Conservation (phyloP, 2,329 filamentous ascomycete species). For the Orbilia brochopaga region DNA sequence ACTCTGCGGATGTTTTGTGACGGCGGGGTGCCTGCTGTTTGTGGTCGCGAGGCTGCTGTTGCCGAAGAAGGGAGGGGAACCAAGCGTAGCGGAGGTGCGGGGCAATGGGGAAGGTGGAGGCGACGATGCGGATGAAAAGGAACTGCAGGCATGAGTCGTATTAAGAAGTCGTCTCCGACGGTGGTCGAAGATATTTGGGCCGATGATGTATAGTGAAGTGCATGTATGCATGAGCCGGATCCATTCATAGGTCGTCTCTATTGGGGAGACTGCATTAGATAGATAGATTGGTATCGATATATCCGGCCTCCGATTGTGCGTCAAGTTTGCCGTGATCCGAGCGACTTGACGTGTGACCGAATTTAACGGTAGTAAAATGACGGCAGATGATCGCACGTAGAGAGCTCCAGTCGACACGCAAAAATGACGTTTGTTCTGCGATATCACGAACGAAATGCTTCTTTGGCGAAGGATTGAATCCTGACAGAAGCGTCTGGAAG, state of each 20-base stretch:
- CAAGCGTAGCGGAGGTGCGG: background rate
- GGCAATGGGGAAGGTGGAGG: background rate
- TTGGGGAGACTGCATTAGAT: background rate
- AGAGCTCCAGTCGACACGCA: too few species aligned
- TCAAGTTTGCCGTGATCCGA: background rate
- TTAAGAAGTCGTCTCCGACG: slow-evolving; percentile 9
- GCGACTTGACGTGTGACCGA: too few species aligned
- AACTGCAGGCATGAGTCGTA: background rate
- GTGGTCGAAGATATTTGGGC: background rate
- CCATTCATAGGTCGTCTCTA: background rate
- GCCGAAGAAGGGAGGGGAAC: slow-evolving; percentile 5
- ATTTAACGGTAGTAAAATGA: too few species aligned
- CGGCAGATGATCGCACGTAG: too few species aligned
- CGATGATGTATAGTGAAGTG: background rate
- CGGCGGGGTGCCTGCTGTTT: slow-evolving; percentile 21
- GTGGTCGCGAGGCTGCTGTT: slow-evolving; percentile 23
- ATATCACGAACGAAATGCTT: too few species aligned
- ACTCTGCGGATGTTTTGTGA: slow-evolving; percentile 33
- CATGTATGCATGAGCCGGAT: background rate
- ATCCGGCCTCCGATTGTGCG: too few species aligned
- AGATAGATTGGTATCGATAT: background rate
- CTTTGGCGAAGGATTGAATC: too few species aligned
- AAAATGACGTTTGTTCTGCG: too few species aligned
- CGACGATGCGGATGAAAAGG: background rate
- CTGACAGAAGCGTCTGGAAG: too few species aligned